These are phyloP conservation scores for Plectranthus barbatus DNA, from an alignment of 257 asterid species.

Conservation along the genomic window DNA sequence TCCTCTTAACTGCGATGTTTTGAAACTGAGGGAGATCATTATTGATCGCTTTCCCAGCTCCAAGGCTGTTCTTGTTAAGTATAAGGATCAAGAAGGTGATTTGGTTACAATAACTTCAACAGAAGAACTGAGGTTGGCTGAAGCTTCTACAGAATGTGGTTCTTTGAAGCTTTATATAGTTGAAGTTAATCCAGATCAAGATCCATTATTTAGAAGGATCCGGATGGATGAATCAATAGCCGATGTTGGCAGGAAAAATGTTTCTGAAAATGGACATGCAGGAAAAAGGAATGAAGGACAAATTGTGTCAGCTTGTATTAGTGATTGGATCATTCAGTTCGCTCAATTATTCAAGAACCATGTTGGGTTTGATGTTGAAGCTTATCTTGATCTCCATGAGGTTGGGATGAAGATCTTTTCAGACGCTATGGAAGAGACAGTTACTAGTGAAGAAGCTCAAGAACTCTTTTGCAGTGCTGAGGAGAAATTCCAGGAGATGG, in stretches of 20 bases:
- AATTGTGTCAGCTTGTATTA: constrained; percentile 41
- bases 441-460: constrained; percentile 83
- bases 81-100: constrained; percentile 85
- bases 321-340: constrained; percentile 75
- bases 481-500: constrained; percentile 78
- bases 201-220: constrained; percentile 43
- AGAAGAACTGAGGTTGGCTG: constrained; percentile 85
- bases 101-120: constrained; percentile 68
- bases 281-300: constrained; percentile 19
- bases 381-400: constrained; percentile 68
- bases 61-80: constrained; percentile 58
- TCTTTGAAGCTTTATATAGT: constrained; percentile 59
- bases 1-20: constrained; percentile 51
- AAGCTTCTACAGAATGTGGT: constrained; percentile 49
- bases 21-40: constrained; percentile 50
- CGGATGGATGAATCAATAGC: constrained; percentile 14
- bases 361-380: constrained; percentile 67
- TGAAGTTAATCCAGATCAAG: constrained; percentile 61
- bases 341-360: constrained; percentile 63
- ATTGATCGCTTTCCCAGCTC: constrained; percentile 47
- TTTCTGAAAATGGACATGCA: constrained; percentile 29
- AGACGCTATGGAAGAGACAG: constrained; percentile 76
- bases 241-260: constrained; percentile 11
- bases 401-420: constrained; percentile 62
- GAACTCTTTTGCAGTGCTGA: constrained; percentile 48